Evolutionary conservation across 306 rosid species (phyloP), one percentile per base, ranked within the genome.

Genomic region (Pyrus communis): DNA sequence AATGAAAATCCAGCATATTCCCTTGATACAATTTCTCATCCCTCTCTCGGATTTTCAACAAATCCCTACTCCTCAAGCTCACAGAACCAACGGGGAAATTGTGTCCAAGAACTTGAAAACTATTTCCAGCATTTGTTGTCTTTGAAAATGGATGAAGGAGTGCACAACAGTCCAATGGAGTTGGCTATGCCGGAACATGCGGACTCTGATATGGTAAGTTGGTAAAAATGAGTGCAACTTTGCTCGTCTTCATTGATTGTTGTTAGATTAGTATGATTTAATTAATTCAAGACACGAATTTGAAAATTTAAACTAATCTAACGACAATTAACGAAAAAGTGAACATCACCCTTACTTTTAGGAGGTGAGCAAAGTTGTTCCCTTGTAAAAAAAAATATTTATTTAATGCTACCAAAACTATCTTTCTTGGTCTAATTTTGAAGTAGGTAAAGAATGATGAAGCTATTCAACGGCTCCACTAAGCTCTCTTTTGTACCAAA

Each of bases 61-160:
- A 82, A 52, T 75, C 62, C 76, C 77, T 83, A 78, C 46, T 87
- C 90, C 52, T 67, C 81, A 2, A 81, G n/a, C 67, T 80, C 82
- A 52, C 87, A 73, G 67, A 86, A 81, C 40, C 90, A 78, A 21
- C 87, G 97, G 96, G 95, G 85, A 71, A 61, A 27, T 58, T 68
- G 84, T 79, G 84, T 79, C 59, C 87, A 76, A 27, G 93, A 86
- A 69, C 88, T 91, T 69, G 97, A 91, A 42, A 86, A 75, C 64
- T 94, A 90, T 73, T 86, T 78, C 75, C 91, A 87, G 82, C 87
- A 86, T 23, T 60, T 90, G 78, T 42, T 80, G 54, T 78, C 88
- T 51, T 79, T 84, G 51, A 84, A 86, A 75, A 67, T 77, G 79
- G 90, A 82, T 21, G 88, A 82, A 73, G 79, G 52, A 65, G 28